These are phyloP conservation scores for Colletotrichum salicis DNA, from an alignment of 2,329 filamentous ascomycete species.

Conservation along the genomic window DNA sequence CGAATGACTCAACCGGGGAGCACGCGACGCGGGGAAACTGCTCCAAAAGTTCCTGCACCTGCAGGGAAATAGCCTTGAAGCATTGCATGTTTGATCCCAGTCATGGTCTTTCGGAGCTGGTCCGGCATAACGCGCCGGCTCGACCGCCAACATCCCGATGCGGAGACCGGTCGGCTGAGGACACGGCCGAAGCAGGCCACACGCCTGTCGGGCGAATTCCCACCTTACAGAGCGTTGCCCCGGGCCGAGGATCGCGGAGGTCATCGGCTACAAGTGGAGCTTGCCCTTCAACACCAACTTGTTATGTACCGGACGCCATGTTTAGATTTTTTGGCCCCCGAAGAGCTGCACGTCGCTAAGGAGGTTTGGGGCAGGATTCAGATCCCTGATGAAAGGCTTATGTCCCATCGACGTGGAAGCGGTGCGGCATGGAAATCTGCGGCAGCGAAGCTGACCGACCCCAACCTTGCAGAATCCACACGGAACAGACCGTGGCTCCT, in stretches of 20 bases:
- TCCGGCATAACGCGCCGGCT: background rate
- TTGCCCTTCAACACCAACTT: background rate
- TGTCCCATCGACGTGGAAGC: background rate
- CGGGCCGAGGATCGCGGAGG: background rate
- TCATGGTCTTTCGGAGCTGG: background rate
- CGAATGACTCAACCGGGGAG: conserved; percentile 24
- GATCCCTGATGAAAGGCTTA: background rate
- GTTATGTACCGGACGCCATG: background rate
- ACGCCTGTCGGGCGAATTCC: background rate
- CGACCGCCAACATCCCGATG: background rate
- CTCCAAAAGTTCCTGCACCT: conserved; percentile 15
- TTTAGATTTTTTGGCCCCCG: background rate
- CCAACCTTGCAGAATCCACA: background rate
- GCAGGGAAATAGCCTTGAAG: background rate
- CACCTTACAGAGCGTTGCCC: background rate
- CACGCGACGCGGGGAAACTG: conserved; percentile 4
- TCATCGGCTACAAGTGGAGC: background rate
- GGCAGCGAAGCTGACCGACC: background rate
- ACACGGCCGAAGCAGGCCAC: background rate
- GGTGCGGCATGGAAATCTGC: background rate
- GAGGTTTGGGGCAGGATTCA: conserved; percentile 1
- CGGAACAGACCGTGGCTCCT: conserved; percentile 5
- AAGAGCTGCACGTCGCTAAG: background rate
- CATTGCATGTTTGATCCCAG: background rate
- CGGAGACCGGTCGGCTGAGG: background rate